A percentile compares a stretch with the other conserved stretches of the same genome.
Evolutionary conservation across 2,329 filamentous ascomycete genomes (phyloP).

Genomic region (Leptographium galeiforme): DNA sequence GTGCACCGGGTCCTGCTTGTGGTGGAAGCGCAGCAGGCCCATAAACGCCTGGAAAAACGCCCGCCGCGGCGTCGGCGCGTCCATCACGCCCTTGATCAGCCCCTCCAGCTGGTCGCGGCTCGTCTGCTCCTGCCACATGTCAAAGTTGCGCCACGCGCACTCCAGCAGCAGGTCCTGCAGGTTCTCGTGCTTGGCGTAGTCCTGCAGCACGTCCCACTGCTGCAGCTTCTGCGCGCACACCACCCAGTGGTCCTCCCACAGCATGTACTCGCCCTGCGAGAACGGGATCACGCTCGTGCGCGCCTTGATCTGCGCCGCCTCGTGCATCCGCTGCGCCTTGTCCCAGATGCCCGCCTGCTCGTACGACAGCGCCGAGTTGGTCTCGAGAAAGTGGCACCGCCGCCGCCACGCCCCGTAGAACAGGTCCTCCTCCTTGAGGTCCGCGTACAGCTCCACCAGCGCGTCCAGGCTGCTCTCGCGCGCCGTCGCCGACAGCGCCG

Average conservation of each 20-base stretch:
- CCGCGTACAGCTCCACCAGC: constrained; percentile 82
- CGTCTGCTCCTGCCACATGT: constrained; percentile 81
- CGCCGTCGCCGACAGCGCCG: constrained; percentile 49
- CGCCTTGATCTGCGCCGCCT: constrained; percentile 92
- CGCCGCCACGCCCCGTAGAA: constrained; percentile 97
- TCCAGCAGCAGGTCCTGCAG: constrained; percentile 92
- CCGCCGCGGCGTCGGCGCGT: constrained; percentile 84
- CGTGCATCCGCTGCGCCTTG: constrained; percentile 93
- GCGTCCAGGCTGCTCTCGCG: constrained; percentile 93
- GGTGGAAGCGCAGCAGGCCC: constrained; percentile 85
- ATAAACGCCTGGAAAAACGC: constrained; percentile 99
- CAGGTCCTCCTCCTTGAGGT: constrained; percentile 85
- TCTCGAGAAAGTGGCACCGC: constrained; percentile 91
- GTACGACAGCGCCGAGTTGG: constrained; percentile 90
- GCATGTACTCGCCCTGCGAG: constrained; percentile 91
- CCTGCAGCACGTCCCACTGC: constrained; percentile 95
- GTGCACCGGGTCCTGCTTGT: constrained; percentile 63
- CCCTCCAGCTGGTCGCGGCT: constrained; percentile 82
- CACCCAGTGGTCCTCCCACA: constrained; percentile 99
- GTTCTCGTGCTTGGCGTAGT: constrained; percentile 98
- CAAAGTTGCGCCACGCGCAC: constrained; percentile 87
- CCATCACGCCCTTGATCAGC: constrained; percentile 93
- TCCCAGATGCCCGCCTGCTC: constrained; percentile 99
- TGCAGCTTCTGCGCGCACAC: constrained; percentile 95
- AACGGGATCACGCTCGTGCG: constrained; percentile 92